Conservation (phyloP, 1,284 basidiomycete genomes). For the Ceratobasidium sp. region DNA sequence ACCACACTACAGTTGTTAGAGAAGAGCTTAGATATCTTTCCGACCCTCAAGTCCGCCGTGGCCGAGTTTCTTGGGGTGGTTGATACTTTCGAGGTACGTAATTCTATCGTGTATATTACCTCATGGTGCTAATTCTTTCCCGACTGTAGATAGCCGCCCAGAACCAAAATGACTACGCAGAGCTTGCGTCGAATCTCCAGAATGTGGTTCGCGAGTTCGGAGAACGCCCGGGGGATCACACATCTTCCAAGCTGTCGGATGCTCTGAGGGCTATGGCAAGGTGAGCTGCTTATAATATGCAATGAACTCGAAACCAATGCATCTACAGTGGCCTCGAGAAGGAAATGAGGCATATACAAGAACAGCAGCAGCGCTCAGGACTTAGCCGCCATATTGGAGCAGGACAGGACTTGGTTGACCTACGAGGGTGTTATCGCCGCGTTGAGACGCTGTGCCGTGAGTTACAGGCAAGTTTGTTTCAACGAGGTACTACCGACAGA, state of each 20-base stretch:
- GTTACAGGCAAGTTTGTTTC: too few relatives aligned
- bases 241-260: not conserved
- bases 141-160: not conserved
- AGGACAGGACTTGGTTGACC: too few relatives aligned
- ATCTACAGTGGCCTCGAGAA: too few relatives aligned
- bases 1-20: not conserved
- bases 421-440: too few relatives aligned
- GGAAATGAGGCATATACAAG: too few relatives aligned
- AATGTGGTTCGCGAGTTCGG: not conserved
- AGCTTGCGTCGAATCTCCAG: not conserved
- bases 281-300: too few relatives aligned
- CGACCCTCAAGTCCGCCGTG: not conserved
- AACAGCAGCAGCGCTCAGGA: too few relatives aligned
- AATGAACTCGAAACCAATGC: too few relatives aligned
- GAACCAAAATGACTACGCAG: not conserved
- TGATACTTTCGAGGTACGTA: not conserved
- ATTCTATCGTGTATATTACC: not conserved
- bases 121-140: too few relatives aligned
- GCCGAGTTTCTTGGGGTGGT: not conserved
- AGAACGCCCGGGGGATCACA: not conserved
- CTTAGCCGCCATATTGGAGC: too few relatives aligned
- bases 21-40: not conserved
- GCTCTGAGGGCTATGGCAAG: not conserved
- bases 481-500: not conserved
- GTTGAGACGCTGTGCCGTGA: not conserved